These are phyloP conservation scores for Nicotiana tomentosiformis DNA, from an alignment of 257 asterid species.

Conservation along the genomic window DNA sequence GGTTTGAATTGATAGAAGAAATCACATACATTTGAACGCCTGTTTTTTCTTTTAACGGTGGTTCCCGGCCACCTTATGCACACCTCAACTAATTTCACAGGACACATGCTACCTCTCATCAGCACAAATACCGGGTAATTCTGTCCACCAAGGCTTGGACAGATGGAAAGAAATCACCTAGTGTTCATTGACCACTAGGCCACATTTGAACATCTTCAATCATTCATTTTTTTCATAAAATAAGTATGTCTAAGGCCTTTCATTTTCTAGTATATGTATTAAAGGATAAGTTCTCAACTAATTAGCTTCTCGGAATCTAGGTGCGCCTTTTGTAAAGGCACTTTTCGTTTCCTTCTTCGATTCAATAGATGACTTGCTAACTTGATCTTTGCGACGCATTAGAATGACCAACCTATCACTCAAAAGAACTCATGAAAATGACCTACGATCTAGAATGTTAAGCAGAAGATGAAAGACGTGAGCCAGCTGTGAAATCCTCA, in stretches of 20 bases:
- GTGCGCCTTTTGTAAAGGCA: not conserved
- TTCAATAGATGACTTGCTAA: not conserved
- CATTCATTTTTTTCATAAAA: no score
- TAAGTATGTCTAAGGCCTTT: not conserved
- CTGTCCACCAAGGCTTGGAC: not conserved
- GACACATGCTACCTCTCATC: no score
- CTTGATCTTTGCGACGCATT: not conserved
- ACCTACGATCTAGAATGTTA: not conserved
- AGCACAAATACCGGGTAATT: not conserved
- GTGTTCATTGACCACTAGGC: no score
- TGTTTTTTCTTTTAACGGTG: no score
- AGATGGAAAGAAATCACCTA: not conserved
- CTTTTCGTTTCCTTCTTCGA: not conserved
- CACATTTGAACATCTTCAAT: not conserved
- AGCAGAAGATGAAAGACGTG: not conserved
- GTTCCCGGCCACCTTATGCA: no score
- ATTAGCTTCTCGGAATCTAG: not conserved
- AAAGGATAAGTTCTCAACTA: not conserved
- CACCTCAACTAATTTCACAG: not conserved
- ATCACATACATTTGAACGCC: not conserved
- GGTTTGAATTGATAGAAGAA: not conserved
- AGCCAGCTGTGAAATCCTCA: not conserved
- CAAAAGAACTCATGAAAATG: not conserved
- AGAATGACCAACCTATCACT: not conserved
- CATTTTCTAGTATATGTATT: not conserved